Base-by-base conservation (phyloP, 2,329 filamentous ascomycete genomes). In the Davidsoniella virescens region DNA sequence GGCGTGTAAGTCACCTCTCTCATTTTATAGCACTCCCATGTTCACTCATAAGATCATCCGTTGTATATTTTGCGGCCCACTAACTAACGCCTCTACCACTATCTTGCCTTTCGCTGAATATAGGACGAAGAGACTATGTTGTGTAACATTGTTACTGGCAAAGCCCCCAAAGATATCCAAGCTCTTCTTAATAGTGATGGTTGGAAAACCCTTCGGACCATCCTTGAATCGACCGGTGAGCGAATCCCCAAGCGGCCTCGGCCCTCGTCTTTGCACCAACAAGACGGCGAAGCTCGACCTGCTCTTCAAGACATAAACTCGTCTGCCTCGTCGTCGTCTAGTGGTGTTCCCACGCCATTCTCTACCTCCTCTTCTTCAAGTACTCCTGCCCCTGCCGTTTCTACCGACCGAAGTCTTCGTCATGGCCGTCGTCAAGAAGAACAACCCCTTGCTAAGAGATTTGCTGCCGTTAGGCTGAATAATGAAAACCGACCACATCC, bases 151-250 rank as follows among this genome's bases (percentile, higher is more conserved):
- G 90, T 88, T 20, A 83, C 80, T 41, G 77, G 78, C 54, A 84
- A 90, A 62, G 84, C 94, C 64, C 74, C 85, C 52, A 77, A 82
- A 54, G 84, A 93, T 58, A 82, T 81, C 54, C 80, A 87, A 62
- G 82, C 92, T 62, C 75, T 98, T 58, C 78, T 87, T 66, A 82
- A 87, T 59, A 88, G 84, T 59, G 76, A 82, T 62, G 92, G 92
- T 61, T 98, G 92, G 92, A 84, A 88, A 65, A 96, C 87, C 53
- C 74, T 98, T 62, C 75, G 90, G 67, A 82, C 84, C 65, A 94
- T 98, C 64, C 77, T 96, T 69, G 80, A 92, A 80, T 84, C 87
- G 78, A 87, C 86, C 76, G 87, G 88, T 94, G 88, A 94, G 84
- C 82, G 82, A 78, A 78, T 82, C 77, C 81, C 80, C 67, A 93